These are phyloP conservation scores for Scleromitrula shiraiana DNA, from an alignment of 2,329 filamentous ascomycete species.

Conservation along the genomic window DNA sequence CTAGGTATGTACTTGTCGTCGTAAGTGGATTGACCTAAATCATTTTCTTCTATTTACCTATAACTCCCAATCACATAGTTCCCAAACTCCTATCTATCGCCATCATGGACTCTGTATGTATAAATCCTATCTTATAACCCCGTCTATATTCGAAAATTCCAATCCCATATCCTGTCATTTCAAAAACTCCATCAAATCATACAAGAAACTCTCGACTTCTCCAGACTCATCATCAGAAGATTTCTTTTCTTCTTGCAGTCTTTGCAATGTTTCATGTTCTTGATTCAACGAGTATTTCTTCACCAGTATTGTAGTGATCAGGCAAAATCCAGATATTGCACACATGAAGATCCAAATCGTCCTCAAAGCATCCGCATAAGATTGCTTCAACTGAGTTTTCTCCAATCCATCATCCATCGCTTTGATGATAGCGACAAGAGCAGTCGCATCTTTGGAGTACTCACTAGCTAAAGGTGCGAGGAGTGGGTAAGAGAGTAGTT, in stretches of 20 bases:
- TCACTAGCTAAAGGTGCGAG: slow-evolving; percentile 19
- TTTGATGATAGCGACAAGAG: slow-evolving; percentile 24
- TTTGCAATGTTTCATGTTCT: slow-evolving; percentile 40
- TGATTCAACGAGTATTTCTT: slow-evolving; percentile 41
- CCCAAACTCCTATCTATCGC: too few species aligned
- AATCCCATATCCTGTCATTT: too few species aligned
- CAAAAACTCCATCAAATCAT: background rate
- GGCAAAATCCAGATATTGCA: slow-evolving; percentile 40
- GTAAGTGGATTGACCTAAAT: too few species aligned
- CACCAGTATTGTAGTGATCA: slow-evolving; percentile 41
- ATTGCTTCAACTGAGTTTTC: slow-evolving; percentile 39
- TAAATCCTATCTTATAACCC: background rate
- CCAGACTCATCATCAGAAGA: slow-evolving; percentile 8
- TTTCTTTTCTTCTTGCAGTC: slow-evolving; percentile 34
- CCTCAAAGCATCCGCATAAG: slow-evolving; percentile 46
- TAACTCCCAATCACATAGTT: too few species aligned
- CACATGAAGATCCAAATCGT: slow-evolving; percentile 50
- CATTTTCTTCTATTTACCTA: too few species aligned
- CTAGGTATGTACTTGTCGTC: too few species aligned
- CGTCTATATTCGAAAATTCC: too few species aligned
- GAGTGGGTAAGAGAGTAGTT: slow-evolving; percentile 19
- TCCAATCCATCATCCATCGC: slow-evolving; percentile 26
- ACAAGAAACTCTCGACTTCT: background rate
- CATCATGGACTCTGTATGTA: too few species aligned
- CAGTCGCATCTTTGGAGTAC: slow-evolving; percentile 27